Evolutionary conservation across 164 flowering plant genomes (phyloP), one percentile per base, ranked within the genome.

Genomic region (Echeveria elegans): DNA sequence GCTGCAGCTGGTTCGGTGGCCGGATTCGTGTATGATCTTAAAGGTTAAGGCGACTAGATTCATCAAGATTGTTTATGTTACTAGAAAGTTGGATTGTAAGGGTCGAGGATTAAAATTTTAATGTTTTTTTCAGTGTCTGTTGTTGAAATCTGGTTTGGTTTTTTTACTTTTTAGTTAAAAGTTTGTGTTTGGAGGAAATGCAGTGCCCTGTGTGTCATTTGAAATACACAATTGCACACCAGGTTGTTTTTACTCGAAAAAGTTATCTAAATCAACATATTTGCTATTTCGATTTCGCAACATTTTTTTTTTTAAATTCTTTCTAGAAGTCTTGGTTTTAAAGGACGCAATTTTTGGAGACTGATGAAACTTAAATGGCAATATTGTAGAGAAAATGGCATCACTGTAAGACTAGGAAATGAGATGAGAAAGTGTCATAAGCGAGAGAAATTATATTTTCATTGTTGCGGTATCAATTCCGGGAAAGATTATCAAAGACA

Each of bases 1-100:
- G 87, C 91, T 0, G 85, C 77, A 15, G 79, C 77, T 4, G 88
- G 91, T 4, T 84, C 88, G 0, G 64, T 86, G 29, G 87, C 83
- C 0, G 88, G 87, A 8, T 77, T 83, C 4, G 67, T 77, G 10
- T 61, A 56, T 23, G 86, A 86, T 45, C 84, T 86, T 12, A 82
- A 80, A 73, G 61, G 32, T 29, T 80, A 80, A 56, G 32, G 4
- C 21, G 56, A 50, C 56, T n/a, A 23, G 26, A 4, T 50, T 50
- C 56, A 50, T 6, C 26, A 5, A 50, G 1, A 28, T 12, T 9
- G 34, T 28, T 10, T 56, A 28, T 28, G 31, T 26, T 56, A 6
- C 19, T 28, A 18, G 16, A 56, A 28, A 11, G 23, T 56, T 15
- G 5, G 23, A 11, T 28, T 28, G 4, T 56, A 19, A 28, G 16